A percentile compares a stretch with the other conserved stretches of the same genome.
These are phyloP conservation scores for Aethionema arabicum DNA, from an alignment of 345 rosid species.

Conservation along the genomic window DNA sequence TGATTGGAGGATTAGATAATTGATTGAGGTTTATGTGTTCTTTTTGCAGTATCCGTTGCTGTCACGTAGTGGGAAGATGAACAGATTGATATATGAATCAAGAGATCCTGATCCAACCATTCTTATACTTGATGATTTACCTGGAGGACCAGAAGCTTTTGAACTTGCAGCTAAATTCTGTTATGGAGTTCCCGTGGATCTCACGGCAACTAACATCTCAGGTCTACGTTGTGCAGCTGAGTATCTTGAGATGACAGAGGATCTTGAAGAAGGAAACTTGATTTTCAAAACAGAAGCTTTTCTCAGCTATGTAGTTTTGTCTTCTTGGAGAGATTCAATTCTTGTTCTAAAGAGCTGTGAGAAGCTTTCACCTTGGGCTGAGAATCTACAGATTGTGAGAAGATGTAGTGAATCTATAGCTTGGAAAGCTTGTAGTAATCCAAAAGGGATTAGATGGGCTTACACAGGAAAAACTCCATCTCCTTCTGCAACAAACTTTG, in stretches of 20 bases:
- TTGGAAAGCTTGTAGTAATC: slow-evolving; percentile 98
- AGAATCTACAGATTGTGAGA: slow-evolving; percentile 91
- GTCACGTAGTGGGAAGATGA: slow-evolving; percentile 91
- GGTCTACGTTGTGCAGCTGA: slow-evolving; percentile 91
- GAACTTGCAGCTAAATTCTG: slow-evolving; percentile 96
- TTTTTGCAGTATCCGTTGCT: slow-evolving; percentile 76
- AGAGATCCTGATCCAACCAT: slow-evolving; percentile 57
- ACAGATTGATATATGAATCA: slow-evolving; percentile 78
- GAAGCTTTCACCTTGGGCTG: slow-evolving; percentile 94
- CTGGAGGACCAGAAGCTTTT: slow-evolving; percentile 87
- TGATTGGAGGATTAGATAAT: slow-evolving; percentile 10
- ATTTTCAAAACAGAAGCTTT: slow-evolving; percentile 98
- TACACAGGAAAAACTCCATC: slow-evolving; percentile 70
- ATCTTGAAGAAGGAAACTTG: slow-evolving; percentile 93
- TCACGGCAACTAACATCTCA: slow-evolving; percentile 86
- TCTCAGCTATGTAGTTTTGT: slow-evolving; percentile 89
- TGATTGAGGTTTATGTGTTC: not conserved
- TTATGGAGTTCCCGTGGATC: slow-evolving; percentile 89
- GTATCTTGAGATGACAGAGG: slow-evolving; percentile 99
- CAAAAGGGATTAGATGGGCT: slow-evolving; percentile 92
- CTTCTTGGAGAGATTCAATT: slow-evolving; percentile 97
- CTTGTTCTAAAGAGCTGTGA: slow-evolving; percentile 88
- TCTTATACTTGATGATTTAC: slow-evolving; percentile 67
- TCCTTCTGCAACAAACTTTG: slow-evolving; percentile 30
- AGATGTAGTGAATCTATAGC: slow-evolving; percentile 98